phyloP scores from a whole-genome alignment of 768 basidiomycete species.

The Pulveroboletus frians region DNA sequence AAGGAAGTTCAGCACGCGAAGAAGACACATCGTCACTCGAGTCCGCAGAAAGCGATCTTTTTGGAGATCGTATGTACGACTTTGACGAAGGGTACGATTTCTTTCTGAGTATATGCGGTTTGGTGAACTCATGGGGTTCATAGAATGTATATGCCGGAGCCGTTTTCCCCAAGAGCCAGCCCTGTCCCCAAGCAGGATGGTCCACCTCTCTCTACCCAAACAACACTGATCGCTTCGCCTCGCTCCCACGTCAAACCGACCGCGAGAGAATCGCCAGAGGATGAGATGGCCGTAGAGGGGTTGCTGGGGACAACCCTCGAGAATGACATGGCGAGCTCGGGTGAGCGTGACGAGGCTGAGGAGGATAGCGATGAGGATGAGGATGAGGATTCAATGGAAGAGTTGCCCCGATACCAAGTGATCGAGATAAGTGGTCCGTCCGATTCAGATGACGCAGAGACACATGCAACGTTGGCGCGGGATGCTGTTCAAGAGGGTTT shows the following conservation, averaged over 20 bases:
- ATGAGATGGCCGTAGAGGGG: conserved; percentile 22
- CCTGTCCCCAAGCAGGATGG: neutral
- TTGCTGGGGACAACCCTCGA: conserved; percentile 11
- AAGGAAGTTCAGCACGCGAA: neutral
- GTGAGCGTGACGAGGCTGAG: neutral
- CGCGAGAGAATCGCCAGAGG: conserved; percentile 10
- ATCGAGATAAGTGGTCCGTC: conserved; percentile 11
- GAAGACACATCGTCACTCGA: conserved; percentile 5
- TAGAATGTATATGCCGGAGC: conserved; percentile 4
- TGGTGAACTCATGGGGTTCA: neutral
- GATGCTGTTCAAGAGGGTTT: neutral
- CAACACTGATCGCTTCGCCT: conserved; percentile 24
- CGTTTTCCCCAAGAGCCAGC: neutral
- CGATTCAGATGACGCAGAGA: conserved; percentile 30
- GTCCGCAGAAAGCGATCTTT: conserved; percentile 17
- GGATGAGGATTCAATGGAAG: neutral
- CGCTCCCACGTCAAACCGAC: neutral
- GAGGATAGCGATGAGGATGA: neutral
- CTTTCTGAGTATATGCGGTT: neutral
- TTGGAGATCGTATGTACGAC: conserved; percentile 17
- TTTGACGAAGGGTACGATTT: conserved; percentile 9
- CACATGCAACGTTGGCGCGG: conserved; percentile 14
- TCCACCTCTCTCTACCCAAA: conserved; percentile 20
- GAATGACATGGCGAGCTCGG: neutral
- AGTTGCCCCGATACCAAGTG: conserved; percentile 10